Conservation (phyloP, 2,329 filamentous ascomycete species). For the Xylaria sp. region DNA sequence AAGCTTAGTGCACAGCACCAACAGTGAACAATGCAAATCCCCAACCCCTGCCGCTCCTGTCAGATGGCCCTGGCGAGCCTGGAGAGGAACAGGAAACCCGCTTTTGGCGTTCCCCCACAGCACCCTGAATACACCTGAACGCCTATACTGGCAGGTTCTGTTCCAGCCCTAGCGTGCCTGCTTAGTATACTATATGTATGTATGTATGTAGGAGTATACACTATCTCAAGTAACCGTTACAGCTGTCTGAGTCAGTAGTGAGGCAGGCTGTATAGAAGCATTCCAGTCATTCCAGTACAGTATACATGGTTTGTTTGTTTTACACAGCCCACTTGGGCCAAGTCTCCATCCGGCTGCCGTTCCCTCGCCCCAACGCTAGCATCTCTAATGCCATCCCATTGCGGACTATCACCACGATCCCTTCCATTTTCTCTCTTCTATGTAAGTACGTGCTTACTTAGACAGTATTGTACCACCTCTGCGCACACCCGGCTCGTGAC, state of each 20-base stretch:
- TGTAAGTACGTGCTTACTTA: not conserved
- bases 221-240: too few species aligned
- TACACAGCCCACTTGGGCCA: slow-evolving; percentile 19
- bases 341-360: not conserved
- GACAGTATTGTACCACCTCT: not conserved
- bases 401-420: slow-evolving; percentile 10
- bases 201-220: too few species aligned
- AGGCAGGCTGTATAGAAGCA: not conserved
- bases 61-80: too few species aligned
- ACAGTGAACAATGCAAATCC: slow-evolving; percentile 25
- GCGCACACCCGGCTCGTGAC: not conserved
- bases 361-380: slow-evolving; percentile 7
- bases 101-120: slow-evolving; percentile 29
- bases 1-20: slow-evolving; percentile 11
- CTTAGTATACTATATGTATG: not conserved
- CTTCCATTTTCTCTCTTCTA: not conserved
- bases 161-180: not conserved
- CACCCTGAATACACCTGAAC: not conserved
- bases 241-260: too few species aligned
- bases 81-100: slow-evolving; percentile 19
- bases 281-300: not conserved
- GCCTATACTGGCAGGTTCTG: not conserved
- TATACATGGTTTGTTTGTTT: not conserved
- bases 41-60: slow-evolving; percentile 20
- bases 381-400: not conserved